Conservation (phyloP, 2,329 filamentous ascomycete genomes). For the Teratosphaeria gauchensis region DNA sequence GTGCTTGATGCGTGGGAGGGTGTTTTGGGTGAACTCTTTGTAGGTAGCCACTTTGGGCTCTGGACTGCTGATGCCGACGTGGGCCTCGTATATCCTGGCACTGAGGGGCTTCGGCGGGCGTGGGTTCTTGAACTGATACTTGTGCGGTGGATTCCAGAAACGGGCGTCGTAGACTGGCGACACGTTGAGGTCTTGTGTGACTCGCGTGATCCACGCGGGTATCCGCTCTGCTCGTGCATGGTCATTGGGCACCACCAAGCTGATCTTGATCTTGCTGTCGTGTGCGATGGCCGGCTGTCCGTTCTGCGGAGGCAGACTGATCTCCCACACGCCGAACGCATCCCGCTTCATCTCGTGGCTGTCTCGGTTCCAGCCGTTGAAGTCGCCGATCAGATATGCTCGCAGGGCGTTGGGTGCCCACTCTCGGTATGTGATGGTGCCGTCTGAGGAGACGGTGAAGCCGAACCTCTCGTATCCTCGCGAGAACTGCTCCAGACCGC, state of each 20-base stretch:
- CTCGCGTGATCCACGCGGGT: slow-evolving; percentile 94
- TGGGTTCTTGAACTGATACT: slow-evolving; percentile 74
- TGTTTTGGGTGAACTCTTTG: slow-evolving; percentile 91
- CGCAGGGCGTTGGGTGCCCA: slow-evolving; percentile 87
- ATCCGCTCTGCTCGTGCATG: slow-evolving; percentile 72
- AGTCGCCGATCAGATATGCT: slow-evolving; percentile 85
- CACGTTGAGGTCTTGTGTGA: slow-evolving; percentile 82
- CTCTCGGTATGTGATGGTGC: slow-evolving; percentile 84
- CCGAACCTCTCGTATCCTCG: slow-evolving; percentile 79
- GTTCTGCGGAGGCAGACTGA: slow-evolving; percentile 64
- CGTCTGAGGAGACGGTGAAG: slow-evolving; percentile 69
- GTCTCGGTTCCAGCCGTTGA: slow-evolving; percentile 83
- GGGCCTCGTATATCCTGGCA: slow-evolving; percentile 94
- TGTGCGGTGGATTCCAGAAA: slow-evolving; percentile 93
- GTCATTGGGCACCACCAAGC: slow-evolving; percentile 67
- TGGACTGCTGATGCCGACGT: slow-evolving; percentile 91
- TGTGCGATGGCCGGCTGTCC: slow-evolving; percentile 75
- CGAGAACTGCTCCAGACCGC: slow-evolving; percentile 85
- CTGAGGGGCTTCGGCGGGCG: slow-evolving; percentile 76
- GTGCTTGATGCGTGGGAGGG: slow-evolving; percentile 80
- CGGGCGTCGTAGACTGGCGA: slow-evolving; percentile 90
- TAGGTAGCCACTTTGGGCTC: slow-evolving; percentile 84
- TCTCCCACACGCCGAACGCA: slow-evolving; percentile 76
- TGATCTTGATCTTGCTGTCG: slow-evolving; percentile 91
- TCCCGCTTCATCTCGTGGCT: slow-evolving; percentile 83